Evolutionary conservation across 2,329 filamentous ascomycete species (phyloP), one percentile per base, ranked within the genome.

Genomic region (Zasmidium cellare): DNA sequence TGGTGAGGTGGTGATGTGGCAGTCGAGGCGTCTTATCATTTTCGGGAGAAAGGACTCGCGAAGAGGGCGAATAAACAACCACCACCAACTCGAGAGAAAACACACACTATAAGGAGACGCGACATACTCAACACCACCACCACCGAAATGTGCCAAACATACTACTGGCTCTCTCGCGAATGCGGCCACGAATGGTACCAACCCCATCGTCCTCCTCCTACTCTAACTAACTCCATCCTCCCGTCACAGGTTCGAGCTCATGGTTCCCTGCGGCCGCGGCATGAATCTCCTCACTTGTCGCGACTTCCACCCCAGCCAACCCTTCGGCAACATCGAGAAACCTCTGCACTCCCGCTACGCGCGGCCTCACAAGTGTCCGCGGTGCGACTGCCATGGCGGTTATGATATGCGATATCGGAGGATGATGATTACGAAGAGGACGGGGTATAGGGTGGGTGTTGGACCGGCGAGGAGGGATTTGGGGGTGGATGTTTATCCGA

Each of bases 101-200:
- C 11, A 41, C 35, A 41, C 11, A 18, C 7, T 14, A 9, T n/a
- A 16, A 14, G 16, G 35, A 14, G 6, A 9, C 35, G 16, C 35
- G 12, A 41, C 7, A 41, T n/a, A 6, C 25, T 28, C 5, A 28
- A 11, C 25, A 28, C 25, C 11, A 6, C 25, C 25, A 28, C 35
- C 35, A 31, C 28, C 24, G 7, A 56, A 38, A 83, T 83, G 81
- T 84, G 81, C 67, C 69, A 71, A 24, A 76, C 76, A 28, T 73
- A 73, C 16, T 71, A 75, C 51, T 80, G 76, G 70, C 74, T 76
- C 63, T 80, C 79, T 0, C 68, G 70, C 6, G 73, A 71, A 51
- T 83, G 81, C 67, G 66, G 68, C 7, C 80, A 82, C 61, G 71
- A 75, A 24, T 84, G 80, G 79, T 70, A 64, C 47, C 22, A n/a